Evolutionary conservation across 78 protist genomes (phyloP), one percentile per base, ranked within the genome.

Genomic region (Dictyostelium brefeldianum): DNA sequence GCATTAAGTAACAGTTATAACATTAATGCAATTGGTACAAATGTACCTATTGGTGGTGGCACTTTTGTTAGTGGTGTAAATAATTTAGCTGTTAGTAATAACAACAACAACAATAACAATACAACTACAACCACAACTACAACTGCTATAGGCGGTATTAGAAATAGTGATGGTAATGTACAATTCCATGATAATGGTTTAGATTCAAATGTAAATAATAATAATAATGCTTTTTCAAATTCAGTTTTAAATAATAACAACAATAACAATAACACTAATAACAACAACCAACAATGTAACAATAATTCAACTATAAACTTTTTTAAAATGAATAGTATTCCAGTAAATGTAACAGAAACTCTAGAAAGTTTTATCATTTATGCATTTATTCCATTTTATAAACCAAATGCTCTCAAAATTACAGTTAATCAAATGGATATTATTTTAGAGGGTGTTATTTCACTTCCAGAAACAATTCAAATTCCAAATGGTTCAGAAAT

Each of bases 361-460:
- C 22, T 3, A 2, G 93, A 87, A 14, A 59, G 54, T 12, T 87
- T 78, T 77, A 74, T 77, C 11, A 87, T 87, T 22, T 87, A 87
- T 77, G 93, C 93, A 11, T 87, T 77, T 27, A 87, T 87, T 14
- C 93, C 93, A 56, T 87, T 77, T 43, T 87, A 87, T 36, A 87
- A 77, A 77, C 85, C 93, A 22, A 87, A 87, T 65, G 83, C 85
- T n/a, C 25, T 87, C 5, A 74, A 65, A 47, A 77, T 87, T 14
- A 87, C 84, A 2, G 93, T 87, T 25, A 87, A 87, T n/a, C 93
- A 87, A 77, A 87, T 87, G 93, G 93, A 87, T 51, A 73, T 87
- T 20, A 77, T 77, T 18, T 51, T 87, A 53, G 93, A 87, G 27
- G 93, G 93, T 17, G 27, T 74, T 43, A 77, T 87, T 14, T 87